phyloP scores from a whole-genome alignment of 495 filamentous ascomycete species.

The Aspergillus taichungensis region DNA sequence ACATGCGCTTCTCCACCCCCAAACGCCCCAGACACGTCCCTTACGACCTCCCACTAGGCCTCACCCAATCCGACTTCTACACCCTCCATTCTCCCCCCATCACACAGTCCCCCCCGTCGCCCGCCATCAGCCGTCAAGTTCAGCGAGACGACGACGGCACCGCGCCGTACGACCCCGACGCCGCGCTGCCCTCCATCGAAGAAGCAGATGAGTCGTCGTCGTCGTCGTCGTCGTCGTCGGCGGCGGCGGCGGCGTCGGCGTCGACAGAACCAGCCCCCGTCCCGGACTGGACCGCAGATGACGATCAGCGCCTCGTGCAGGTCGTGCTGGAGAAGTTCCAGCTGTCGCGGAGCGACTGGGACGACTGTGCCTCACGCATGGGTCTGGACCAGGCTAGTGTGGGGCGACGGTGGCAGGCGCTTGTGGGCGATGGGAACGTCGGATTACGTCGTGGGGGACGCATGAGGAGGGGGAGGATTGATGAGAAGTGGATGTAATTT shows the following conservation, averaged over 20 bases:
- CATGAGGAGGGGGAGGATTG: conserved; percentile 44
- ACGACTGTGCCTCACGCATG: conserved; percentile 64
- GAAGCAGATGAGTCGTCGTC: conserved; percentile 16
- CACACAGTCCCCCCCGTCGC: conserved; percentile 30
- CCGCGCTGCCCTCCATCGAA: conserved; percentile 35
- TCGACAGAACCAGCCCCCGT: conserved; percentile 14
- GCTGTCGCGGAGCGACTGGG: conserved; percentile 66
- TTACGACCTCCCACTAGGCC: conserved; percentile 57
- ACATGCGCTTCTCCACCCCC: conserved; percentile 49
- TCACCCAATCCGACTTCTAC: conserved; percentile 58
- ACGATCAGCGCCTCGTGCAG: conserved; percentile 64
- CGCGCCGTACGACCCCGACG: conserved; percentile 21
- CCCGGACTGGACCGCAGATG: conserved; percentile 52
- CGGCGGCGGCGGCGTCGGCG: too few species aligned
- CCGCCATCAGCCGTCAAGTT: conserved; percentile 14
- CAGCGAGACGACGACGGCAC: background rate
- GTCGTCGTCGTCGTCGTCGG: background rate
- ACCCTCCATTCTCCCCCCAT: conserved; percentile 38
- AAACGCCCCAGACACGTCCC: conserved; percentile 59
- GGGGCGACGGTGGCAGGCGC: conserved; percentile 60
- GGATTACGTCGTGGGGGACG: conserved; percentile 33
- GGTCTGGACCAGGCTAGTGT: conserved; percentile 55
- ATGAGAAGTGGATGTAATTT: conserved; percentile 25
- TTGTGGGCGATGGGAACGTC: conserved; percentile 54
- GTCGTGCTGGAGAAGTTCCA: conserved; percentile 67